phyloP scores from a whole-genome alignment of 345 rosid species.

The Eutrema yunnanense region DNA sequence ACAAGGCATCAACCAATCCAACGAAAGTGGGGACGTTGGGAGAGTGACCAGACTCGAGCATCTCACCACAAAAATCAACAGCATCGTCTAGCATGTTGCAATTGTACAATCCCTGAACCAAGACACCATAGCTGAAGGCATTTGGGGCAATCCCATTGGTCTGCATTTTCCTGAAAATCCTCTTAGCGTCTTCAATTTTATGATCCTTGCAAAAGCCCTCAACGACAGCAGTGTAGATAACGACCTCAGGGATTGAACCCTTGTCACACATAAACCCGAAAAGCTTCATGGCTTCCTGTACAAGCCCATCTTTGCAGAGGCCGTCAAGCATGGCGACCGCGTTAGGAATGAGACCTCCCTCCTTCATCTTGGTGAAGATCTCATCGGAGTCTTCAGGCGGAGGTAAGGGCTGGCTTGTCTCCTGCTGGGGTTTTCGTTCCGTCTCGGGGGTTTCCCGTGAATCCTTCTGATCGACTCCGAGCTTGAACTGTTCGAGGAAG shows the following conservation, averaged over 20 bases:
- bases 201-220: conserved; percentile 85
- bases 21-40: conserved; percentile 77
- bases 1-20: conserved; percentile 70
- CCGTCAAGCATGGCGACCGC: conserved; percentile 98
- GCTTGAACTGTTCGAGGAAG: conserved; percentile 65
- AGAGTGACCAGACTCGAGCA: conserved; percentile 88
- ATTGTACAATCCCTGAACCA: conserved; percentile 60
- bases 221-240: conserved; percentile 86
- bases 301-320: conserved; percentile 87
- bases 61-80: conserved; percentile 47
- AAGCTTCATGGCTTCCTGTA: conserved; percentile 88
- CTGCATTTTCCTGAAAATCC: conserved; percentile 84
- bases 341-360: conserved; percentile 81
- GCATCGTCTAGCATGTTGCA: conserved; percentile 60
- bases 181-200: conserved; percentile 68
- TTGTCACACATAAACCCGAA: conserved; percentile 75
- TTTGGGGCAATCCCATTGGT: conserved; percentile 58
- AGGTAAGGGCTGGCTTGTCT: conserved; percentile 17
- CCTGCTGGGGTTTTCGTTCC: conserved; percentile 6
- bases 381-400: conserved; percentile 44
- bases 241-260: conserved; percentile 87
- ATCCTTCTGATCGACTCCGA: conserved; percentile 35
- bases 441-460: conserved; percentile 11
- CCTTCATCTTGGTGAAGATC: conserved; percentile 83
- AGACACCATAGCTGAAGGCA: conserved; percentile 55